Percentiles rank a stretch among this genome's conserved stretches.
Conservation (phyloP, 805 yeast species). For the Barnettozyma vustinii region DNA sequence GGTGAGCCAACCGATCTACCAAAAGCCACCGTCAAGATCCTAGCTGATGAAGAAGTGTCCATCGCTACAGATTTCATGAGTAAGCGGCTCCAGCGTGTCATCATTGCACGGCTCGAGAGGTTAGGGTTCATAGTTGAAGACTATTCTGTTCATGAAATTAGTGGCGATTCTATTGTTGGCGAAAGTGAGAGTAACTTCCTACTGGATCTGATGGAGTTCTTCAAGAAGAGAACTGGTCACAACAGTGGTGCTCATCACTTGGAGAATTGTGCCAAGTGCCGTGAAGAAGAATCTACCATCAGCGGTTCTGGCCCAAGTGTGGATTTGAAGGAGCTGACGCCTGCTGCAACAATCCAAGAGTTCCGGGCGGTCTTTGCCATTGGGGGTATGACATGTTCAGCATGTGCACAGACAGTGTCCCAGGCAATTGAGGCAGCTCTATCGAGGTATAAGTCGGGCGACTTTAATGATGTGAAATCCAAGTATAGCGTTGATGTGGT, state of each 20-base stretch:
- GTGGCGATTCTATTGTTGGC: conserved; percentile 10
- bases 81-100: conserved; percentile 6
- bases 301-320: conserved; percentile 13
- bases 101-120: conserved; percentile 8
- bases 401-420: conserved; percentile 49
- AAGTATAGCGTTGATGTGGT: conserved; percentile 46
- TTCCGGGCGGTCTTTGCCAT: conserved; percentile 50
- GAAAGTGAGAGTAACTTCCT: conserved; percentile 12
- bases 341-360: conserved; percentile 11
- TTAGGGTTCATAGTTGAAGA: conserved; percentile 21
- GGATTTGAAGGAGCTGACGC: background rate
- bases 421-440: conserved; percentile 32
- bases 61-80: conserved; percentile 7
- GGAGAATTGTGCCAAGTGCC: conserved; percentile 38
- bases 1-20: conserved; percentile 2
- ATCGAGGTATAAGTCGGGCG: conserved; percentile 1
- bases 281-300: conserved; percentile 18
- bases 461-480: conserved; percentile 12
- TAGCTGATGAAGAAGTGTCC: conserved; percentile 13
- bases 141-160: conserved; percentile 23
- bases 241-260: conserved; percentile 27
- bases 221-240: conserved; percentile 3
- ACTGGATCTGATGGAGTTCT: conserved; percentile 16
- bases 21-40: conserved; percentile 11
- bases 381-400: conserved; percentile 66